Conservation (phyloP, 2,329 filamentous ascomycete genomes). For the Alternaria ventricosa region DNA sequence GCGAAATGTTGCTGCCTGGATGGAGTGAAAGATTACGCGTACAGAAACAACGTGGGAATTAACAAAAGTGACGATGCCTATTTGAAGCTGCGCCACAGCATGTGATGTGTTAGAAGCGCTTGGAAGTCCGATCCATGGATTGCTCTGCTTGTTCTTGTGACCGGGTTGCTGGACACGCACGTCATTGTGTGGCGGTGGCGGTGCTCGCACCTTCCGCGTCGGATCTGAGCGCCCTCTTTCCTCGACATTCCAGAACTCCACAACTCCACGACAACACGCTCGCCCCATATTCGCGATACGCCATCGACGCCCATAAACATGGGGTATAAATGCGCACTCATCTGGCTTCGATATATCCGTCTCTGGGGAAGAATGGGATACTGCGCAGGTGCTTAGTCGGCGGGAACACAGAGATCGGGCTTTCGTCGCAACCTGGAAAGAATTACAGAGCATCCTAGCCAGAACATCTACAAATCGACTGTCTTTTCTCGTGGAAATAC, state of each 20-base stretch:
- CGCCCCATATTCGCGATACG: not conserved
- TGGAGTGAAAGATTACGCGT: conserved; percentile 25
- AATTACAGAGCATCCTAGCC: not conserved
- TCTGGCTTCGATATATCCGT: not conserved
- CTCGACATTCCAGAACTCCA: not conserved
- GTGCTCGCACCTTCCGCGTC: conserved; percentile 1
- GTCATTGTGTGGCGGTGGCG: conserved; percentile 22
- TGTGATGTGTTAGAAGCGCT: conserved; percentile 25
- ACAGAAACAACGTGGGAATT: conserved; percentile 1
- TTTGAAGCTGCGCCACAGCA: conserved; percentile 30
- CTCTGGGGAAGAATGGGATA: not conserved
- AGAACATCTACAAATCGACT: not conserved
- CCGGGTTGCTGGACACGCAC: not conserved
- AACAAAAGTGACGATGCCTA: conserved; percentile 28
- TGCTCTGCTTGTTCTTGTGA: conserved; percentile 7
- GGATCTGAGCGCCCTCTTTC: not conserved
- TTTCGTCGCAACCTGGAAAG: not conserved
- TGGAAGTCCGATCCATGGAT: not conserved
- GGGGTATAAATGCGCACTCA: not conserved
- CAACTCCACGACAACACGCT: not conserved
- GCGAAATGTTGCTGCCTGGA: conserved; percentile 43
- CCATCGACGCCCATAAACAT: not conserved
- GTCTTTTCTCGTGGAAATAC: not conserved
- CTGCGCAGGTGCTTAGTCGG: not conserved
- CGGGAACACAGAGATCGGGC: not conserved